Evolutionary conservation across 2,329 filamentous ascomycete species (phyloP), one percentile per base, ranked within the genome.

Genomic region (Diaporthe ampelina): DNA sequence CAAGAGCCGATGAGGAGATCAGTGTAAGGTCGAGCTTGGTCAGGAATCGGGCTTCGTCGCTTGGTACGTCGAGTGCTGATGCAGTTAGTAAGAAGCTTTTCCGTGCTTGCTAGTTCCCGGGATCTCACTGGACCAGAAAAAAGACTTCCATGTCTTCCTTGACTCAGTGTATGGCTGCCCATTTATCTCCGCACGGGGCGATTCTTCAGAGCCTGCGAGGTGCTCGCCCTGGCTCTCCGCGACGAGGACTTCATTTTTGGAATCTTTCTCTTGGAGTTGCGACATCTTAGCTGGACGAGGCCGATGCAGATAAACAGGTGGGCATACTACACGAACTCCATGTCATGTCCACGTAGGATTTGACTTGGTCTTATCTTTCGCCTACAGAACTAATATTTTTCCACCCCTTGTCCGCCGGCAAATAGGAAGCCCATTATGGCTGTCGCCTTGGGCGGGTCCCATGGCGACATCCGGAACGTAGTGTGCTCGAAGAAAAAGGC

Each of bases 371-470:
- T 67, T 52, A 50, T 65, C 43, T 35, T 3, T 48, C 15, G 3
- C 13, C 48, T n/a, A 6, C 11, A 32, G 26, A 2, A 9, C 35
- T 6, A 67, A 26, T 35, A 1, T 24, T 35, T 19, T 24, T 7
- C 21, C 21, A 35, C 19, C 11, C 3, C 29, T 19, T 50, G 19
- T 37, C 10, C 13, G 0, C 43, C 26, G 45, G 61, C 61, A 67
- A 24, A 35, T 63, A 7, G 13, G 2, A 52, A 17, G 10, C 21
- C 13, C 29, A 35, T 17, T n/a, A 10, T 24, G 1, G 43, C 29
- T 67, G 43, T 67, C 61, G 61, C 19, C 61, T 67, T 67, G 43
- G 5, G 43, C 61, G 61, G 61, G 61, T 67, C 61, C 26, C 61
- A 67, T 67, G 43, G 61, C 61, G 61, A 67, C 61, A 67, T 67